A percentile compares a stretch with the other conserved stretches of the same genome.
Conservation (phyloP, 2,329 filamentous ascomycete species). For the Orbilia oligospora region DNA sequence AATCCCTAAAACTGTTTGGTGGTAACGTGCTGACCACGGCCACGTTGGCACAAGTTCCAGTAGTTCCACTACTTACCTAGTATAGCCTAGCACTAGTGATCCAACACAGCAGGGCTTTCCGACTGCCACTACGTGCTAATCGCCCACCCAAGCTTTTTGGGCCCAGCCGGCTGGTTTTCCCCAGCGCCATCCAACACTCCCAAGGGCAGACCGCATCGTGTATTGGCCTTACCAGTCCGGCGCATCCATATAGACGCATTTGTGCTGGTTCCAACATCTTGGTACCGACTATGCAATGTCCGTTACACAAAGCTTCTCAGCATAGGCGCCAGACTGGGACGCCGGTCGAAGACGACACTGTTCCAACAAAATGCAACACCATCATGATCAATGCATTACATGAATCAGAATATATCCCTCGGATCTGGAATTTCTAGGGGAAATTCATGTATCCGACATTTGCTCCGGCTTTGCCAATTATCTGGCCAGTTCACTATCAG, state of each 20-base stretch:
- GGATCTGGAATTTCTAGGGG: slow-evolving; percentile 17
- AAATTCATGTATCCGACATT: slow-evolving; percentile 12
- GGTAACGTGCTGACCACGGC: slow-evolving; percentile 34
- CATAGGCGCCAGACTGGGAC: slow-evolving; percentile 30
- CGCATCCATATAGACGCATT: slow-evolving; percentile 25
- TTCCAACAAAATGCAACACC: slow-evolving; percentile 30
- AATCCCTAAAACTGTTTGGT: slow-evolving; percentile 6
- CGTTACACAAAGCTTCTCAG: slow-evolving; percentile 36
- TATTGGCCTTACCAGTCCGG: slow-evolving; percentile 3
- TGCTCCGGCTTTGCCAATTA: slow-evolving; percentile 8
- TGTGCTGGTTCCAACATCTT: slow-evolving; percentile 38
- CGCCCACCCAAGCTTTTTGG: slow-evolving; percentile 11
- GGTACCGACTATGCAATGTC: slow-evolving; percentile 32
- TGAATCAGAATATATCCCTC: slow-evolving; percentile 8
- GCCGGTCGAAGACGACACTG: slow-evolving; percentile 34
- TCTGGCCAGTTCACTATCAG: slow-evolving; percentile 28
- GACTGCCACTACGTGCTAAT: slow-evolving; percentile 19
- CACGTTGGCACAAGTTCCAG: slow-evolving; percentile 28
- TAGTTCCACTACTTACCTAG: slow-evolving; percentile 5
- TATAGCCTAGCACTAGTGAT: slow-evolving; percentile 1
- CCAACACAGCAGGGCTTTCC: slow-evolving; percentile 7
- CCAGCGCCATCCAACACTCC: slow-evolving; percentile 1
- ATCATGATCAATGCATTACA: too few relatives aligned
- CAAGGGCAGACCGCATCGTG: not conserved
- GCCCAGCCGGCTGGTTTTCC: slow-evolving; percentile 6